Evolutionary conservation across 2,329 filamentous ascomycete genomes (phyloP), one percentile per base, ranked within the genome.

Genomic region (Didymella glomerata): DNA sequence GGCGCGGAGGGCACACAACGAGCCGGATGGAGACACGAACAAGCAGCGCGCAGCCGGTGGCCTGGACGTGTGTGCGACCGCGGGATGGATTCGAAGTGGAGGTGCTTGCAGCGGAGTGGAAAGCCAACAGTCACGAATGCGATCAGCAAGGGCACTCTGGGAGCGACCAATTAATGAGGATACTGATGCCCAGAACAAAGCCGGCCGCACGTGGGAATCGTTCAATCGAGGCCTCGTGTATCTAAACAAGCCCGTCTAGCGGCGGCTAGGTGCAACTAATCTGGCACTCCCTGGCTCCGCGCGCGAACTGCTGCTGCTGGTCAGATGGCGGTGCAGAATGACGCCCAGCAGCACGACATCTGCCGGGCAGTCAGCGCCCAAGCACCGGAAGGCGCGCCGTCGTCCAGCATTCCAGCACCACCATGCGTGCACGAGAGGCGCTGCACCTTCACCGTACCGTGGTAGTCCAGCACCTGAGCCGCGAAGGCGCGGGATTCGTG

Each of bases 191-290:
- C 65, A 69, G 67, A 55, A 63, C 61, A 60, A 62, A 68, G 67
- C 57, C 69, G 65, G 46, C 50, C 63, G 67, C 73, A 77, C 73
- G 74, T 76, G 74, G 73, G 68, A 74, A 75, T 76, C 70, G 72
- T 72, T 72, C 68, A 74, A 74, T 74, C 70, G 73, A 71, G 72
- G 65, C 69, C 68, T 76, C 74, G 73, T 76, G 71, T 72, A 76
- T 76, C 73, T 73, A 55, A 66, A 63, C 69, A 68, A 63, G 60
- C 66, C 58, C 52, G 51, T 63, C 63, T 74, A 75, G 73, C 72
- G 72, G 70, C 73, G 73, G 73, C 71, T 73, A 73, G 68, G 65
- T 66, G 73, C 72, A 69, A 71, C 68, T 68, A 66, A 69, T 72
- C 70, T 70, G 69, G 66, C 54, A 57, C 61, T 60, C 64, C 67